phyloP scores from a whole-genome alignment of 768 basidiomycete genomes.

The Pleurotus sapidus region DNA sequence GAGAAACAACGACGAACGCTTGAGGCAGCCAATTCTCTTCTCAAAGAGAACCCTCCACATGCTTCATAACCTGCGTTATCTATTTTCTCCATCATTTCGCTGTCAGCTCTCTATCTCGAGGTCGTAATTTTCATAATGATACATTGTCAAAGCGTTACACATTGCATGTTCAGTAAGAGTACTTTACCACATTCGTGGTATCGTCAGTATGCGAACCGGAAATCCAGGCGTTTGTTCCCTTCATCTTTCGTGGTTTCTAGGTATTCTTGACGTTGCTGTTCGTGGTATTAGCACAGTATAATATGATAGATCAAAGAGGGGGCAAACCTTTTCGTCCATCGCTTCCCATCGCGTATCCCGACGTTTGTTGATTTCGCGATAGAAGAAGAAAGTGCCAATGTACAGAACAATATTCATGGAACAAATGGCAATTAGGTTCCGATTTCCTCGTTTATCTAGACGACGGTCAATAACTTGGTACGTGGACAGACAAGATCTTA shows the following conservation, averaged over 20 bases:
- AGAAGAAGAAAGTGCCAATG: slow-evolving; percentile 50
- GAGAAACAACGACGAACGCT: neutral
- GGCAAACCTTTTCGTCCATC: slow-evolving; percentile 42
- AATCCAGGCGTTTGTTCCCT: slow-evolving; percentile 60
- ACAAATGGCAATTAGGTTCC: slow-evolving; percentile 50
- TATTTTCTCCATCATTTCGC: too few species aligned
- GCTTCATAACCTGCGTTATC: neutral
- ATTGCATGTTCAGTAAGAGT: too few species aligned
- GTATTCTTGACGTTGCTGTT: slow-evolving; percentile 55
- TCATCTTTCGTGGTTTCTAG: slow-evolving; percentile 57
- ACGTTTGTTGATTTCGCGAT: slow-evolving; percentile 44
- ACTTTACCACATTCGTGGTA: neutral
- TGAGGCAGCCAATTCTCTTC: neutral
- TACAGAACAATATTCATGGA: slow-evolving; percentile 54
- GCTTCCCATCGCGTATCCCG: slow-evolving; percentile 50
- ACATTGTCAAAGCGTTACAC: too few species aligned
- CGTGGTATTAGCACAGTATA: neutral
- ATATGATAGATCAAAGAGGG: neutral
- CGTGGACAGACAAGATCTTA: slow-evolving; percentile 14
- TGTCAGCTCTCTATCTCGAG: too few species aligned
- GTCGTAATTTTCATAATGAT: too few species aligned
- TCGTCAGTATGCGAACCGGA: slow-evolving; percentile 55
- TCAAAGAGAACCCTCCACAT: neutral
- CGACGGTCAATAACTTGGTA: neutral
- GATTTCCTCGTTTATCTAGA: slow-evolving; percentile 59